phyloP scores from a whole-genome alignment of 768 basidiomycete genomes.

The Symmetrospora coprosmae region DNA sequence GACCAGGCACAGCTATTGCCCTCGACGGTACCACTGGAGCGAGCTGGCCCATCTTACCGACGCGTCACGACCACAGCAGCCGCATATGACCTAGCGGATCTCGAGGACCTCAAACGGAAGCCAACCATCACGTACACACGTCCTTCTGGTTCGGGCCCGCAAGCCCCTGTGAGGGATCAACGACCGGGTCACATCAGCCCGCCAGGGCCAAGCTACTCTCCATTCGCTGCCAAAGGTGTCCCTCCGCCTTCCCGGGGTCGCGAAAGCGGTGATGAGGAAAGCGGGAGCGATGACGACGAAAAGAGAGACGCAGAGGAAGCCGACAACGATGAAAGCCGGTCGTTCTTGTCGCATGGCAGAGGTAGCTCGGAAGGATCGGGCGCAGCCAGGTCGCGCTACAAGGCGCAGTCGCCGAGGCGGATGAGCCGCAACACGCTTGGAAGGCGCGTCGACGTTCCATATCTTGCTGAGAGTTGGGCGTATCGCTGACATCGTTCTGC shows the following conservation, averaged over 20 bases:
- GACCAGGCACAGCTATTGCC: background rate
- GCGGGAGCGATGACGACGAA: background rate
- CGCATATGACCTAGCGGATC: background rate
- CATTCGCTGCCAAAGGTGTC: no score
- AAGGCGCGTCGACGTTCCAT: background rate
- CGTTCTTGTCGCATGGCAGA: background rate
- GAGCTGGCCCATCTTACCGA: background rate
- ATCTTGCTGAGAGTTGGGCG: no score
- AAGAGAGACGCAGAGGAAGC: background rate
- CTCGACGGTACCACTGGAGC: background rate
- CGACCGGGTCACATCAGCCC: no score
- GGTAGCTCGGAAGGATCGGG: background rate
- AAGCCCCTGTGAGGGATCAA: no score
- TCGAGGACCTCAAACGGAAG: background rate
- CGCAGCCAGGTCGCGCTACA: background rate
- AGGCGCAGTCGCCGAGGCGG: background rate
- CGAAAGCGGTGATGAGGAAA: background rate
- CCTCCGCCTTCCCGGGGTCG: background rate
- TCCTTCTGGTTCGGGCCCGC: no score
- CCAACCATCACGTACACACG: no score
- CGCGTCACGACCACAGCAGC: conserved; percentile 16
- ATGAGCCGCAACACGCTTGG: conserved; percentile 9
- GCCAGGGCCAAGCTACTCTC: no score
- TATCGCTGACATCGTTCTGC: background rate
- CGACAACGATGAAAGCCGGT: background rate